A percentile compares a stretch with the other conserved stretches of the same genome.
phyloP scores from a whole-genome alignment of 169 alveolate species.

The Plasmodium vinckei region DNA sequence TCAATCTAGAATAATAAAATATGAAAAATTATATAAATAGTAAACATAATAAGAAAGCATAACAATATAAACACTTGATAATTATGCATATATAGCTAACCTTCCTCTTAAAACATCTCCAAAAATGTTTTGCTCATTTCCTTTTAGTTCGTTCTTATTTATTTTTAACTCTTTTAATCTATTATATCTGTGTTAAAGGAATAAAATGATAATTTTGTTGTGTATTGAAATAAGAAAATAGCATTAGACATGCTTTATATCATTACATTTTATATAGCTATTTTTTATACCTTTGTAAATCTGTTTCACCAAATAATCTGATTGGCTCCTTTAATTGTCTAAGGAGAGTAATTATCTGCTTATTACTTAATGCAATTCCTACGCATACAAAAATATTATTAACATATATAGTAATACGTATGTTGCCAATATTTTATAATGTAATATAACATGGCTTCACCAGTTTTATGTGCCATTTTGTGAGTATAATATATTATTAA shows the following conservation, averaged over 20 bases:
- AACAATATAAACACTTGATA: neutral
- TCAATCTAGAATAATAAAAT: conserved; percentile 48
- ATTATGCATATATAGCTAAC: conserved; percentile 24
- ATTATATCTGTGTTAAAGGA: conserved; percentile 28
- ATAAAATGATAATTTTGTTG: neutral
- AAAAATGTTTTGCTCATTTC: conserved; percentile 61
- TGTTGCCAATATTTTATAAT: no score
- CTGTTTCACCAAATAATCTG: conserved; percentile 89
- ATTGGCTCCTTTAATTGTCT: conserved; percentile 87
- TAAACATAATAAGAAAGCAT: neutral
- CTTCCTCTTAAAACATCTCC: conserved; percentile 76
- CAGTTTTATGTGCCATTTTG: no score
- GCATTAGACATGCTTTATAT: neutral
- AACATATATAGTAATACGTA: neutral
- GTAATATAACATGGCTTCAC: no score
- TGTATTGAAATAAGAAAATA: neutral
- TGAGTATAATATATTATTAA: neutral
- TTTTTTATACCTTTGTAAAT: conserved; percentile 79
- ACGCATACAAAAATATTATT: neutral
- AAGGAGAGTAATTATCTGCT: conserved; percentile 80
- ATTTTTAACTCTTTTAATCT: conserved; percentile 71
- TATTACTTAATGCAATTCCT: conserved; percentile 70
- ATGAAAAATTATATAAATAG: neutral
- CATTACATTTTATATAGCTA: neutral
- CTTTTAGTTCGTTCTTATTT: conserved; percentile 66